Evolutionary conservation across 441 rosid genomes (phyloP).

Genomic region (Aquilaria agallochum): DNA sequence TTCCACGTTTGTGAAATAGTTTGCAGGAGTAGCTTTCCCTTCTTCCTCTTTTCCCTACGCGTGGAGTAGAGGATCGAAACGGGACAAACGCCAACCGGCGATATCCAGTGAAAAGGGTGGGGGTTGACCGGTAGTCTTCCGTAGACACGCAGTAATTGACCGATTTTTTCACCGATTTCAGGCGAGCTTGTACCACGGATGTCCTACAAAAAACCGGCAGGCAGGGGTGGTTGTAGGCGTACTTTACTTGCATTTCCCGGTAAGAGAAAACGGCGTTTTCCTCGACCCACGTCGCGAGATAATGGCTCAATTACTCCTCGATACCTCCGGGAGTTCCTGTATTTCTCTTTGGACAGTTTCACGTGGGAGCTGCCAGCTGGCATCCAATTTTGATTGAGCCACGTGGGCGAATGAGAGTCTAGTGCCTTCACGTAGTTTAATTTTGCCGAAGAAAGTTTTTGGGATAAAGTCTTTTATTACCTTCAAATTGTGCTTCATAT

Average conservation of each 20-base stretch:
- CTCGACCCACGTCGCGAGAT: constrained; percentile 22
- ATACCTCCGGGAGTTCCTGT: not conserved
- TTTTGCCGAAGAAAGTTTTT: constrained; percentile 8
- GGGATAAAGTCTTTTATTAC: not conserved
- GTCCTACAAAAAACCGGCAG: constrained; percentile 52
- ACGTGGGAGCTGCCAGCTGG: constrained; percentile 54
- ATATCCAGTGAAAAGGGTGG: constrained; percentile 22
- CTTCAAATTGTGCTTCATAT: too few species aligned
- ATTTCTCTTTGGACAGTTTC: constrained; percentile 30
- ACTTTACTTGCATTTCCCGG: constrained; percentile 40
- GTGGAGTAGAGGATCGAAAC: too few species aligned
- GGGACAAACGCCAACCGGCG: too few species aligned
- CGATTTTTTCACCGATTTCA: constrained; percentile 25
- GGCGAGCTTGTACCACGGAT: constrained; percentile 45
- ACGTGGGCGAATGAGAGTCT: constrained; percentile 55
- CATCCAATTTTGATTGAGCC: constrained; percentile 37
- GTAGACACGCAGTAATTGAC: constrained; percentile 37
- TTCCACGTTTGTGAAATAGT: too few species aligned
- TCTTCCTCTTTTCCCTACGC: too few species aligned
- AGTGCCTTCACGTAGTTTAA: constrained; percentile 46
- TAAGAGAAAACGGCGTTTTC: constrained; percentile 42
- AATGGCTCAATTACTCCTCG: constrained; percentile 21
- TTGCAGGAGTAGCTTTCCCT: too few species aligned
- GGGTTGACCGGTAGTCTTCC: constrained; percentile 34
- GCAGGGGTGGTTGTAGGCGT: not conserved